phyloP scores from a whole-genome alignment of 192 early-diverging fungal genomes.

The Allomyces macrogynus region DNA sequence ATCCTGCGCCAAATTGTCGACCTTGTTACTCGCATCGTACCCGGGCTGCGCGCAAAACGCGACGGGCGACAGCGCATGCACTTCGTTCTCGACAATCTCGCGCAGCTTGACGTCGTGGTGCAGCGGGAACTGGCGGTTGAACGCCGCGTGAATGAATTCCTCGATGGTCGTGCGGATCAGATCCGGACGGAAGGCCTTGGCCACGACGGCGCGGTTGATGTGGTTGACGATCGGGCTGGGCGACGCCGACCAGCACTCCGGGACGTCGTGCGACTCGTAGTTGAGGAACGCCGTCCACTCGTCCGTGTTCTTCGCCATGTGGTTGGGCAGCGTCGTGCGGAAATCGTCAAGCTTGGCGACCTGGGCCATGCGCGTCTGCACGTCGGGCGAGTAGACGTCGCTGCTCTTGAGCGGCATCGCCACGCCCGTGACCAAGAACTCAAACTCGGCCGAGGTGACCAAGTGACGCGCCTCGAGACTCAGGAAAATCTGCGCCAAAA shows the following conservation, averaged over 20 bases:
- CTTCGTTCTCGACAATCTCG: constrained; percentile 48
- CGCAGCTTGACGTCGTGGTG: constrained; percentile 42
- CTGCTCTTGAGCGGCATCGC: constrained; percentile 1
- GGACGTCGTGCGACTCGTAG: constrained; percentile 7
- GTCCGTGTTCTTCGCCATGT: constrained; percentile 9
- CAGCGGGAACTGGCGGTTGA: constrained; percentile 9
- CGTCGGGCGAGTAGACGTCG: constrained; percentile 12
- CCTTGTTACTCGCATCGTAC: constrained; percentile 85
- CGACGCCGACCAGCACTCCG: constrained; percentile 9
- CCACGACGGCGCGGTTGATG: constrained; percentile 21
- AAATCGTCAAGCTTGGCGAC: constrained; percentile 4
- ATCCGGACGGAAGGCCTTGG: constrained; percentile 77
- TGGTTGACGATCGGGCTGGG: constrained; percentile 7
- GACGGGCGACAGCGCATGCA: constrained; percentile 51
- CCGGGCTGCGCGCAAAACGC: constrained; percentile 83
- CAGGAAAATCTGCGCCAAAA: constrained; percentile 53
- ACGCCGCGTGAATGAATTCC: constrained; percentile 49
- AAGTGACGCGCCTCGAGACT: neutral
- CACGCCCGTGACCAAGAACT: constrained; percentile 42
- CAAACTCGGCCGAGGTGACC: constrained; percentile 31
- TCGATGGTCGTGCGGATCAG: constrained; percentile 52
- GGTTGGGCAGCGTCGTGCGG: constrained; percentile 7
- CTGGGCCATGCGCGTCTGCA: constrained; percentile 3
- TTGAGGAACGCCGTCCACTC: constrained; percentile 17
- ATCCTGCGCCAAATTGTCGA: constrained; percentile 70